Conservation (phyloP, 352 stramenopile species). For the Blastocystis sp. region DNA sequence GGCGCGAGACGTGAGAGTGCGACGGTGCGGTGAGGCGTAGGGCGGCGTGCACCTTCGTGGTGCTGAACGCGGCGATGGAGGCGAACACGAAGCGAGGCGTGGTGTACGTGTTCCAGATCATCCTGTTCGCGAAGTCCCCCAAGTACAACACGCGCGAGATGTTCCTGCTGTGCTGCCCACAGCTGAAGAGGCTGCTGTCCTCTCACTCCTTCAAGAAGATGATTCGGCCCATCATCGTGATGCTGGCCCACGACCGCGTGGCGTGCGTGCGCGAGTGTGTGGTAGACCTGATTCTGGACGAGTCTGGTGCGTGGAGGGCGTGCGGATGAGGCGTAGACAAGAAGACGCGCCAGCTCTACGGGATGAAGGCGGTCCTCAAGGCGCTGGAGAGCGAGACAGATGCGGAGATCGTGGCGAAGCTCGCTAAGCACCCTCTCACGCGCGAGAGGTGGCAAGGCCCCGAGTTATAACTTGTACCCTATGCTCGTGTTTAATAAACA, state of each 20-base stretch:
- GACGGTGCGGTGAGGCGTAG: neutral
- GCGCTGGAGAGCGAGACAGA: neutral
- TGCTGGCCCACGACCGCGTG: conserved; percentile 30
- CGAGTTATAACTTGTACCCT: neutral
- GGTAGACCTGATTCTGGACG: conserved; percentile 8
- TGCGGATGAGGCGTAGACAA: conserved; percentile 19
- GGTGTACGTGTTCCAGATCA: conserved; percentile 25
- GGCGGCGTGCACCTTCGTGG: conserved; percentile 1
- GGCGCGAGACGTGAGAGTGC: neutral
- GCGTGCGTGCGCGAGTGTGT: conserved; percentile 21
- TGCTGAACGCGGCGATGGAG: conserved; percentile 27
- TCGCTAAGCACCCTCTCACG: neutral
- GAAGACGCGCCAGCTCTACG: conserved; percentile 11
- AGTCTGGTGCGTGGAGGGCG: neutral
- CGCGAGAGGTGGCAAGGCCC: neutral
- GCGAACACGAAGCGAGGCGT: conserved; percentile 11
- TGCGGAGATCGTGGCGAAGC: conserved; percentile 1
- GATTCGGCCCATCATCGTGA: conserved; percentile 24
- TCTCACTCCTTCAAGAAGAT: conserved; percentile 19
- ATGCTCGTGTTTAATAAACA: conserved; percentile 34
- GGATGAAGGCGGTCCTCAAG: neutral
- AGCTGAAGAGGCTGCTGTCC: conserved; percentile 17
- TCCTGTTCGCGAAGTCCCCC: conserved; percentile 48
- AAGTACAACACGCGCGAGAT: conserved; percentile 49
- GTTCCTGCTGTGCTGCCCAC: conserved; percentile 26